Conservation (phyloP, 371 early-diverging fungal genomes). For the Sporodiniella umbellata region DNA sequence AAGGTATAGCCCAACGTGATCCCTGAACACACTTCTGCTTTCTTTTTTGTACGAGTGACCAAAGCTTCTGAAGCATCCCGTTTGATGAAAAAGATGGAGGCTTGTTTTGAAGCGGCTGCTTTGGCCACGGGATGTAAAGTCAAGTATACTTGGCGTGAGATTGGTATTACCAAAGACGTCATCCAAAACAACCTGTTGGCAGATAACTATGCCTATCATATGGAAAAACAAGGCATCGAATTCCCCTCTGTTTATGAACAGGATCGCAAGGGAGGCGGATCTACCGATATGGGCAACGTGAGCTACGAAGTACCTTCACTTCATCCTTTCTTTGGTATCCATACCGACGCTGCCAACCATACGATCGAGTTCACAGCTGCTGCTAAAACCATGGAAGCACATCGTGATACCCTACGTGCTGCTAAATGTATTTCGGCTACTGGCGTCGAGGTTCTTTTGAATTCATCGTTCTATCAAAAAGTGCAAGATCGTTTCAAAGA, state of each 20-base stretch:
- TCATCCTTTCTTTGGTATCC: conserved; percentile 47
- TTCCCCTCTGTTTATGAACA: conserved; percentile 40
- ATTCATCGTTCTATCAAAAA: conserved; percentile 14
- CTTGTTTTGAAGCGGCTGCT: conserved; percentile 67
- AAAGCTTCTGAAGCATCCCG: conserved; percentile 40
- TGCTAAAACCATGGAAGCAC: conserved; percentile 59
- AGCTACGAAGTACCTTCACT: conserved; percentile 47
- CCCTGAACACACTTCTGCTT: conserved; percentile 61
- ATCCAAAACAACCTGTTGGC: conserved; percentile 58
- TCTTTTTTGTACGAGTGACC: conserved; percentile 61
- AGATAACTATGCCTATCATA: conserved; percentile 51
- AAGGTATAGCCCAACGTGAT: conserved; percentile 51
- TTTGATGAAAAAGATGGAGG: conserved; percentile 49
- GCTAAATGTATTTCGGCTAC: conserved; percentile 24
- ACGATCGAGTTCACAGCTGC: conserved; percentile 61
- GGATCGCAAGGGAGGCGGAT: conserved; percentile 40
- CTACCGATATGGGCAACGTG: conserved; percentile 81
- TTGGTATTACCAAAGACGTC: conserved; percentile 39
- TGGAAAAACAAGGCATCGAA: conserved; percentile 44
- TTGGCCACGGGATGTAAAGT: conserved; percentile 71
- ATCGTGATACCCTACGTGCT: conserved; percentile 49
- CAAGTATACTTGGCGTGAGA: conserved; percentile 54
- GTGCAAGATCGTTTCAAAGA: conserved; percentile 9
- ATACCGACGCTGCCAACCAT: conserved; percentile 55
- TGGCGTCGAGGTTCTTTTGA: conserved; percentile 18